Percentiles rank a stretch among this genome's conserved stretches.
Conservation (phyloP, 1,284 basidiomycete species). For the Puccinia triticina region DNA sequence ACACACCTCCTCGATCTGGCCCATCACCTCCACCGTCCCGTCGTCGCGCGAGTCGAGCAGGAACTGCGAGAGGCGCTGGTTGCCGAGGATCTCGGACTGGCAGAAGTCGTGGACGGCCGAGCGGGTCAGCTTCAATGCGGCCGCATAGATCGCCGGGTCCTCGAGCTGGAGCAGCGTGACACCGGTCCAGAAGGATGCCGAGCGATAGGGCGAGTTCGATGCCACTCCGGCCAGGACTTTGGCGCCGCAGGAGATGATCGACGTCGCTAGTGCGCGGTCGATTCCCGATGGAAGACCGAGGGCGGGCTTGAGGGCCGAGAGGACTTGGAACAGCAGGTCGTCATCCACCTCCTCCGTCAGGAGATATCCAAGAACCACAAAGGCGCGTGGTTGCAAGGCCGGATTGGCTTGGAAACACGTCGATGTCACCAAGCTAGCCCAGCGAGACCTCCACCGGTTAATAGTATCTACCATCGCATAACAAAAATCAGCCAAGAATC, state of each 20-base stretch:
- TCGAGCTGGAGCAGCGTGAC: conserved; percentile 70
- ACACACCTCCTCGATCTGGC: conserved; percentile 71
- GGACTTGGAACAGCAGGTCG: conserved; percentile 83
- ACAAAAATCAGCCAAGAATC: not conserved
- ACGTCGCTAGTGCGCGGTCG: conserved; percentile 63
- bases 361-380: conserved; percentile 79
- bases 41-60: conserved; percentile 71
- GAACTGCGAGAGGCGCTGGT: conserved; percentile 68
- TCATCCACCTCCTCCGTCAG: conserved; percentile 76
- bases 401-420: conserved; percentile 91
- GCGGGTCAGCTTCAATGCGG: conserved; percentile 79
- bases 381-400: conserved; percentile 83
- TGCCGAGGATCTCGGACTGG: conserved; percentile 73
- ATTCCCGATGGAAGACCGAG: conserved; percentile 66
- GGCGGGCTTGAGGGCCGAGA: conserved; percentile 68
- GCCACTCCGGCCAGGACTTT: conserved; percentile 58
- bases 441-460: conserved; percentile 88
- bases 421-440: conserved; percentile 88
- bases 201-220: conserved; percentile 81
- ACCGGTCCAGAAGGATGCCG: conserved; percentile 76
- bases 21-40: conserved; percentile 71
- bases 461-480: conserved; percentile 68
- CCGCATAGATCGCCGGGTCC: conserved; percentile 75
- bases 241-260: conserved; percentile 52
- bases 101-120: conserved; percentile 68